Evolutionary conservation across 1,284 basidiomycete genomes (phyloP).

Genomic region (Ustilago sp.): DNA sequence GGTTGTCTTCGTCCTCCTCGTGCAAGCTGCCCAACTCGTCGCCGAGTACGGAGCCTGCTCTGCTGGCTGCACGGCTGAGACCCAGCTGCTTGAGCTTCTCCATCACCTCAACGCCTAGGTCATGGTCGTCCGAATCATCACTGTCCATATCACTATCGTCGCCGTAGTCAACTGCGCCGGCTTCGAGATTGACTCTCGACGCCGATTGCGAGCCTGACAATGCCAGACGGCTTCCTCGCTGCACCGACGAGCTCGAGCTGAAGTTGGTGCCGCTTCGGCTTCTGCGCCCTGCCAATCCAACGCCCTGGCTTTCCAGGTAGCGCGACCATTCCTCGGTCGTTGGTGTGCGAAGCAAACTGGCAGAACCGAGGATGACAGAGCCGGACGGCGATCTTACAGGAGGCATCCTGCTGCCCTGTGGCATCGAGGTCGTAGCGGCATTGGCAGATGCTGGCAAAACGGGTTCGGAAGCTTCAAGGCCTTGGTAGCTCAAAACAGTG

Average conservation of each 20-base stretch:
- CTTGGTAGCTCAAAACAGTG: slow-evolving; percentile 22
- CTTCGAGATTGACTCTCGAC: slow-evolving; percentile 21
- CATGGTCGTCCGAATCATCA: slow-evolving; percentile 50
- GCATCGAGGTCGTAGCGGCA: slow-evolving; percentile 10
- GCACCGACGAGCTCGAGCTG: slow-evolving; percentile 44
- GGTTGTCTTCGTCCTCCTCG: slow-evolving; percentile 54
- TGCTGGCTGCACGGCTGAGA: slow-evolving; percentile 47
- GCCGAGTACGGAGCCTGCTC: slow-evolving; percentile 53
- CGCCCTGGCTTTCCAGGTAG: slow-evolving; percentile 59
- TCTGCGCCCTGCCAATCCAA: slow-evolving; percentile 38
- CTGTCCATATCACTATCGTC: slow-evolving; percentile 41
- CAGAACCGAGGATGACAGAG: slow-evolving; percentile 22
- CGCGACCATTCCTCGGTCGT: slow-evolving; percentile 66
- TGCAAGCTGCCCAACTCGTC: slow-evolving; percentile 48
- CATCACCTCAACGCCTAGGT: slow-evolving; percentile 41
- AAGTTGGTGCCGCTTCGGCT: slow-evolving; percentile 34
- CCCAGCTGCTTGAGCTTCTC: slow-evolving; percentile 52
- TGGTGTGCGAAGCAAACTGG: slow-evolving; percentile 56
- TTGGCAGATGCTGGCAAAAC: slow-evolving; percentile 19
- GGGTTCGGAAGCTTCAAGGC: slow-evolving; percentile 10
- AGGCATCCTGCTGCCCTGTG: slow-evolving; percentile 5
- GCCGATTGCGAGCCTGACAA: slow-evolving; percentile 22
- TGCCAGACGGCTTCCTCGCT: slow-evolving; percentile 25
- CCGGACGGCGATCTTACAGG: slow-evolving; percentile 36
- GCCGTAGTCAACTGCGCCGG: slow-evolving; percentile 15